Base-by-base conservation (phyloP, 2,329 filamentous ascomycete genomes). In the Zymoseptoria pseudotritici region DNA sequence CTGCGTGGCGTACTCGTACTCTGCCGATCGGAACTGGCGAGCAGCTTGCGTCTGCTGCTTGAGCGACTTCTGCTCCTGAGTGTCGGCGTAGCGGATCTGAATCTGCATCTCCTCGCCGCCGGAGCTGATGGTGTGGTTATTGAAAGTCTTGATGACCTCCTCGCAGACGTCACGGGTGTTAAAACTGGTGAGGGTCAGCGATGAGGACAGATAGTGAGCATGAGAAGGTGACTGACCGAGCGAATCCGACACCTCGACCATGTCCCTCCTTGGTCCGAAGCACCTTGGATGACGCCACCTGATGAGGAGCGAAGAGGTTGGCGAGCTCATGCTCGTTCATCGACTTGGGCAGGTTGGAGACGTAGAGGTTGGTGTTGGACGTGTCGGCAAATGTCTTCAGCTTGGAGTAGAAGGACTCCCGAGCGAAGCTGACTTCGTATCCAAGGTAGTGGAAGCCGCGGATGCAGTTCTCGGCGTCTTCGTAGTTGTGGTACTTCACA, bases 361-460 rank as follows among this genome's bases (percentile, higher is more conserved):
- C 92, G 76, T 99, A 99, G 64, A 99, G 84, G 73, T 99, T 99
- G 65, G 94, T 97, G 53, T 95, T 97, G 50, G 77, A 72, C 56
- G 89, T 89, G 71, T 99, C 93, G 58, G 92, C 89, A 71, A 97
- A 90, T 53, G 94, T 93, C 82, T 99, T 97, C 69, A 99, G 88
- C 68, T 95, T 91, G 67, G 92, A 69, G 76, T 99, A 99, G 79
- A 97, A 97, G 20, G 93, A 97, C 80, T 97, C 94, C 89, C 92
- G 85, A 68, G 95, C 94, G 78, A 97, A 97, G 72, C 93, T 96
- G 69, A 96, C 93, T 79, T 99, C 94, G 72, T 97, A 99, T 57
- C 93, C 93, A 66, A 96, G 85, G 70, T 89, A 88, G 73, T 94
- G 93, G 74, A 99, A 97, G 52, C 91, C 94, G 57, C 91, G 90